phyloP scores from a whole-genome alignment of 2,329 filamentous ascomycete species.

The Pseudogymnoascus pannorum region DNA sequence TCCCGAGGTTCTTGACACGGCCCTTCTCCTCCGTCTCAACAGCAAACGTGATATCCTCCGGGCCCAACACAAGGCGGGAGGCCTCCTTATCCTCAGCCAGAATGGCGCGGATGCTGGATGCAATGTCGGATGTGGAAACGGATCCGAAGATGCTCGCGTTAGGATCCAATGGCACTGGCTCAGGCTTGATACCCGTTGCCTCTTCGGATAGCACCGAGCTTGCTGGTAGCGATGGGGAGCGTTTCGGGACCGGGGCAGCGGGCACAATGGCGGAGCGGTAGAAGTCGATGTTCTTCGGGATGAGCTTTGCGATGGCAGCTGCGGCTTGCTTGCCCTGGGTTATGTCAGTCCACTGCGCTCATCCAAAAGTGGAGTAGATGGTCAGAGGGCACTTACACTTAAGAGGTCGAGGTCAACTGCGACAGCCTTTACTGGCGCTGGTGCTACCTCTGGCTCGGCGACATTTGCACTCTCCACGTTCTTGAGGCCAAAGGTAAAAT shows the following conservation, averaged over 20 bases:
- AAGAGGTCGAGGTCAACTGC: conserved; percentile 20
- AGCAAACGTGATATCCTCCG: conserved; percentile 44
- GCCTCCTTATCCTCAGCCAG: conserved; percentile 45
- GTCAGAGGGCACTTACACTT: conserved; percentile 18
- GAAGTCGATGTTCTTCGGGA: conserved; percentile 25
- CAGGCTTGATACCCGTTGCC: conserved; percentile 30
- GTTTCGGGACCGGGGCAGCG: conserved; percentile 33
- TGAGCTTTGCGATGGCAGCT: conserved; percentile 19
- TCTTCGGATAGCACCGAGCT: conserved; percentile 24
- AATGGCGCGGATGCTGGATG: conserved; percentile 38
- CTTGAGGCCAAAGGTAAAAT: conserved; percentile 34
- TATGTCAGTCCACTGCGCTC: neutral
- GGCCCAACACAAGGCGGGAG: conserved; percentile 39
- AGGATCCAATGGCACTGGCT: conserved; percentile 21
- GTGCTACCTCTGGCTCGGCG: neutral
- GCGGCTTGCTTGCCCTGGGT: conserved; percentile 21
- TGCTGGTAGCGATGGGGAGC: conserved; percentile 23
- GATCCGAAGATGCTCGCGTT: conserved; percentile 40
- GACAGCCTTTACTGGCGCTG: conserved; percentile 1
- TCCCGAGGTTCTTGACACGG: conserved; percentile 45
- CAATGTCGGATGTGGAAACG: conserved; percentile 46
- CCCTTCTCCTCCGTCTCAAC: conserved; percentile 31
- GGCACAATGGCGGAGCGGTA: conserved; percentile 21
- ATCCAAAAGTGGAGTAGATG: neutral
- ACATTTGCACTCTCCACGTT: neutral